Evolutionary conservation across 768 basidiomycete genomes (phyloP).

Genomic region (Sarcodon aspratus): DNA sequence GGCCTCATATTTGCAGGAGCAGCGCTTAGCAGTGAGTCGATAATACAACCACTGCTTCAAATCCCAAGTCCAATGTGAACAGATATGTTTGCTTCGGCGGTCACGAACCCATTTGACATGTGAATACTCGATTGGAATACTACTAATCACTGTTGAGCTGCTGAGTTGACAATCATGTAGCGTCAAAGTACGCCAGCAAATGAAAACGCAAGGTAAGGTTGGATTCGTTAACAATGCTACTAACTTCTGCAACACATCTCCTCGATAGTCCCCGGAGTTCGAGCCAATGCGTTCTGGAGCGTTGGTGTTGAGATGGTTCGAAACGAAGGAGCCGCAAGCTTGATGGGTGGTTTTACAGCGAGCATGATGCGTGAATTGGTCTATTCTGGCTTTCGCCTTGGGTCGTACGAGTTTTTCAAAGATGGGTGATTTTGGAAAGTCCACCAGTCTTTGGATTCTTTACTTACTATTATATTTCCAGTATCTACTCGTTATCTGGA

Average conservation of each 20-base stretch:
- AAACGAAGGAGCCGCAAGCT: conserved; percentile 18
- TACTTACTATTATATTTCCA: neutral
- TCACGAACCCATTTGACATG: conserved; percentile 25
- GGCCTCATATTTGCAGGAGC: conserved; percentile 18
- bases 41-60: neutral
- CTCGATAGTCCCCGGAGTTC: conserved; percentile 15
- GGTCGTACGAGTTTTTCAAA: conserved; percentile 27
- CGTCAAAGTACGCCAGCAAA: conserved; percentile 22
- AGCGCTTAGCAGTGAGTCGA: conserved; percentile 16
- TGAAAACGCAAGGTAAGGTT: conserved; percentile 18
- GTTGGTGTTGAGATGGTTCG: conserved; percentile 22
- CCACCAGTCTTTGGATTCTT: too few species aligned
- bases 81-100: conserved; percentile 24
- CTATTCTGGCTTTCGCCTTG: conserved; percentile 24
- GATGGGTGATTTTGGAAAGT: conserved; percentile 14
- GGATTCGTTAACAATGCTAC: neutral
- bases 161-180: conserved; percentile 5
- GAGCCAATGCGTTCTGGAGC: conserved; percentile 20
- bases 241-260: neutral
- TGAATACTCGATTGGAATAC: conserved; percentile 5
- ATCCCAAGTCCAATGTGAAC: neutral
- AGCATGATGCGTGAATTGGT: conserved; percentile 23
- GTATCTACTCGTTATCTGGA: conserved; percentile 11
- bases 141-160: neutral
- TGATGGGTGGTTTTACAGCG: conserved; percentile 21